Percentiles rank a stretch among this genome's conserved stretches.
These are phyloP conservation scores for Leccinum subrobustum DNA, from an alignment of 1,284 basidiomycete genomes.

Conservation along the genomic window DNA sequence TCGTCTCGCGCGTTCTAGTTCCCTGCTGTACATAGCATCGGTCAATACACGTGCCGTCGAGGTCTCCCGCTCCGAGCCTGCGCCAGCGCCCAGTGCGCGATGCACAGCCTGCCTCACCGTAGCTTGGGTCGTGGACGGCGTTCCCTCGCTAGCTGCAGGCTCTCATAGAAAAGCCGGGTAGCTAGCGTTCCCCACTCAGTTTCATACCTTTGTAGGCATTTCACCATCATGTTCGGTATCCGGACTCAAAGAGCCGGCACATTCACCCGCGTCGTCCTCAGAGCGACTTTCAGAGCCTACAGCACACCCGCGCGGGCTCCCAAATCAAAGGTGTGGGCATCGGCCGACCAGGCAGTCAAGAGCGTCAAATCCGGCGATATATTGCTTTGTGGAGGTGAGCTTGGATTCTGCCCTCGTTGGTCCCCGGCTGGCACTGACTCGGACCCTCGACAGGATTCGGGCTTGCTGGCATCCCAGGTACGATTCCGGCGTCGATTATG, in stretches of 20 bases:
- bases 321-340: conserved; percentile 77
- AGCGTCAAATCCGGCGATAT: conserved; percentile 80
- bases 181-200: not conserved
- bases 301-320: conserved; percentile 24
- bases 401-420: not conserved
- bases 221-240: conserved; percentile 20
- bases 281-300: conserved; percentile 20
- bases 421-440: not conserved
- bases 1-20: too few relatives aligned
- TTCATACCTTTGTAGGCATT: not conserved
- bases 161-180: conserved; percentile 5
- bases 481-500: not conserved
- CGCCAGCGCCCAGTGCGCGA: too few relatives aligned
- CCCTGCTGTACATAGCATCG: too few relatives aligned
- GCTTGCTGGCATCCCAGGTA: conserved; percentile 73
- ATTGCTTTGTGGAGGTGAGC: conserved; percentile 78
- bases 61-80: too few relatives aligned
- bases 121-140: not conserved
- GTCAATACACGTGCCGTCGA: too few relatives aligned
- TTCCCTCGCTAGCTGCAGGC: not conserved
- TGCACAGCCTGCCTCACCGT: too few relatives aligned
- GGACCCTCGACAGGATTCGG: conserved; percentile 65
- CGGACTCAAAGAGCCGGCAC: conserved; percentile 16
- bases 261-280: conserved; percentile 10
- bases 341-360: conserved; percentile 78